Base-by-base conservation (phyloP, 2,329 filamentous ascomycete species). In the Pseudophaeomoniella oleicola region DNA sequence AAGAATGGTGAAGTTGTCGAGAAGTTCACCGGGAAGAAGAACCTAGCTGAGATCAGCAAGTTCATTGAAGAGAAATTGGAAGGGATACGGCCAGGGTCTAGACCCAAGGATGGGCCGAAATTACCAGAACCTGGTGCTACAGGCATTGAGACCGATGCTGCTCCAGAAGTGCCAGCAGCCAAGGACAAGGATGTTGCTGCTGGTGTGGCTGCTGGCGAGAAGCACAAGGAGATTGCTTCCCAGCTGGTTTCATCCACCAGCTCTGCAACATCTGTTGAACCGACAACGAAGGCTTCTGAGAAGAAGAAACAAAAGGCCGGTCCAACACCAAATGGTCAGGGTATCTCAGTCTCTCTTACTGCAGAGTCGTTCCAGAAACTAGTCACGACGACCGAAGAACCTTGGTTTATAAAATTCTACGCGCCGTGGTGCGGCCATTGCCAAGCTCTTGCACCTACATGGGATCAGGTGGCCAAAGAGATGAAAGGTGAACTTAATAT, bases 361-460 rank as follows among this genome's bases (percentile, higher is more conserved):
- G 78, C 82, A 0, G 86, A 94, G 53, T 83, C 68, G 44, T 98
- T 98, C 63, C 80, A 92, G 54, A 76, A 73, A 39, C 66, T 80
- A 27, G 87, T 98, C 33, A 93, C 85, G 3, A 81, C 78, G 55
- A 86, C 85, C 0, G 75, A 82, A 44, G 86, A 96, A 44, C 80
- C 87, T 4, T 98, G 90, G 90, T 94, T 98, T 53, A 77, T 98
- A 67, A 98, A 98, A 59, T 96, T 98, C 56, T 96, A 94, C 56
- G 87, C 85, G 13, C 92, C 90, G 4, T 96, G 88, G 90, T 98
- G 90, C 57, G 76, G 78, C 47, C 90, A 98, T 60, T 98, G 92
- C 59, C 83, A 94, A 60, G 83, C 83, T 27, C 76, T 98, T 70
- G 84, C 81, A 22, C 82, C 90, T 2, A 86, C 77, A 44, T 98